Percentiles rank a stretch among this genome's conserved stretches.
Conservation (phyloP, 2,329 filamentous ascomycete genomes). For the Clarireedia paspali region DNA sequence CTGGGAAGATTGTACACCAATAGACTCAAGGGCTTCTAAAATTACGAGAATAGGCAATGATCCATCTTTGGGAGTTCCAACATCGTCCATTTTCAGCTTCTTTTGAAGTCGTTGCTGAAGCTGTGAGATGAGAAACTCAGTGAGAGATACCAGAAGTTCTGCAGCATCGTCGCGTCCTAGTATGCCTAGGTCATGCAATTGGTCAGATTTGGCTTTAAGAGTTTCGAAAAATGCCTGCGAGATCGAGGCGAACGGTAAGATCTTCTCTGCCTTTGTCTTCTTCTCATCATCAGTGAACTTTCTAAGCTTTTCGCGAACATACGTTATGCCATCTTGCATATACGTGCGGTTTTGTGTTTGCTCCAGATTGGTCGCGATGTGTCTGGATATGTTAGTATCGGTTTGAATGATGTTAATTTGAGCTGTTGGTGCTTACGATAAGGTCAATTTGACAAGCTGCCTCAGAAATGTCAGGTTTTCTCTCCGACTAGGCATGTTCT, state of each 20-base stretch:
- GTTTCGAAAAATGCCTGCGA: conserved; percentile 17
- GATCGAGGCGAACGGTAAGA: conserved; percentile 18
- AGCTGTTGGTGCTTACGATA: conserved; percentile 17
- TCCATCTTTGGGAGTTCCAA: conserved; percentile 6
- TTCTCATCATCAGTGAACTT: conserved; percentile 16
- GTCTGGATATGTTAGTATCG: conserved; percentile 15
- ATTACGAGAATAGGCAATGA: conserved; percentile 16
- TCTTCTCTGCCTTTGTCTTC: conserved; percentile 13
- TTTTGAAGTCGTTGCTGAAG: conserved; percentile 16
- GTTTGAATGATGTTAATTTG: background rate
- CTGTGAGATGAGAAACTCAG: conserved; percentile 16
- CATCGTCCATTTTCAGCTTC: conserved; percentile 8
- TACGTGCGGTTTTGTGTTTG: conserved; percentile 24
- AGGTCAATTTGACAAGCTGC: conserved; percentile 21
- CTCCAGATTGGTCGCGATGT: conserved; percentile 22
- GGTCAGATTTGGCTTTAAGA: conserved; percentile 13
- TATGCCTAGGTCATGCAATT: conserved; percentile 17
- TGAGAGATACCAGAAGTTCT: conserved; percentile 12
- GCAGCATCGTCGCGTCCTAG: conserved; percentile 16
- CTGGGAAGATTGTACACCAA: conserved; percentile 12
- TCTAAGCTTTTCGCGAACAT: conserved; percentile 19
- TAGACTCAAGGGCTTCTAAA: conserved; percentile 20
- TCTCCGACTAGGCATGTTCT: background rate
- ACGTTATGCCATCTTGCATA: conserved; percentile 16
- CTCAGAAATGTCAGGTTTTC: background rate